Conservation (phyloP, 148 eudicot genomes). For the Fagopyrum homotropicum region DNA sequence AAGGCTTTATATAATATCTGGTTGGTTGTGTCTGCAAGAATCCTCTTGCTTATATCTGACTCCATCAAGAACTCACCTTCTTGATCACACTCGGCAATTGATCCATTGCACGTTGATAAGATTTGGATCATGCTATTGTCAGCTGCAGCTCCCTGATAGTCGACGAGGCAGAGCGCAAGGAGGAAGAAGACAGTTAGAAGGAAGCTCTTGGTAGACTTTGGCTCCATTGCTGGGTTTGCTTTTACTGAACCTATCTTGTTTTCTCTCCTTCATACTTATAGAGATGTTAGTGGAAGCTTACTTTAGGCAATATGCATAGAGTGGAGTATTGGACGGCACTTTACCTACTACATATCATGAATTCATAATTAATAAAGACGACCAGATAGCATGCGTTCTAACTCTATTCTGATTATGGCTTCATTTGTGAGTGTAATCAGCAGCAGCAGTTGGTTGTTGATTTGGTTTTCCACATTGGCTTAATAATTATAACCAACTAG, state of each 20-base stretch:
- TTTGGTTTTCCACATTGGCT: not conserved
- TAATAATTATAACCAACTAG: not conserved
- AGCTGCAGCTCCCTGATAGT: not conserved
- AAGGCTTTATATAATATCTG: no score
- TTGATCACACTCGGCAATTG: conserved; percentile 42
- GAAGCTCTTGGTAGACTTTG: conserved; percentile 13
- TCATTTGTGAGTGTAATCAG: not conserved
- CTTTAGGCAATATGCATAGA: conserved; percentile 16
- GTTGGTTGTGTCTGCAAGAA: conserved; percentile 16
- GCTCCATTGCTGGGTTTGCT: conserved; percentile 17
- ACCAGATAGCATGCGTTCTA: not conserved
- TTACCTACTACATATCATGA: conserved; percentile 26
- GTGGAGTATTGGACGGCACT: conserved; percentile 31
- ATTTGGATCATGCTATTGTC: not conserved
- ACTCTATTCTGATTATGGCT: conserved; percentile 1
- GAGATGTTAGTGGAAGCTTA: conserved; percentile 20
- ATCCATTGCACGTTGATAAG: conserved; percentile 30
- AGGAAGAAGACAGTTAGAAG: conserved; percentile 9
- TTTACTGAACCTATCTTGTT: not conserved
- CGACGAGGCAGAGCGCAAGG: conserved; percentile 13
- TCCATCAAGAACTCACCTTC: conserved; percentile 44
- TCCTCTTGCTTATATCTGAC: conserved; percentile 40
- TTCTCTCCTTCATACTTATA: not conserved
- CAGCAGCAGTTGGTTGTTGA: not conserved
- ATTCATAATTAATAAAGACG: not conserved